Evolutionary conservation across 2,329 filamentous ascomycete species (phyloP).

Genomic region (Arachnomyces sp.): DNA sequence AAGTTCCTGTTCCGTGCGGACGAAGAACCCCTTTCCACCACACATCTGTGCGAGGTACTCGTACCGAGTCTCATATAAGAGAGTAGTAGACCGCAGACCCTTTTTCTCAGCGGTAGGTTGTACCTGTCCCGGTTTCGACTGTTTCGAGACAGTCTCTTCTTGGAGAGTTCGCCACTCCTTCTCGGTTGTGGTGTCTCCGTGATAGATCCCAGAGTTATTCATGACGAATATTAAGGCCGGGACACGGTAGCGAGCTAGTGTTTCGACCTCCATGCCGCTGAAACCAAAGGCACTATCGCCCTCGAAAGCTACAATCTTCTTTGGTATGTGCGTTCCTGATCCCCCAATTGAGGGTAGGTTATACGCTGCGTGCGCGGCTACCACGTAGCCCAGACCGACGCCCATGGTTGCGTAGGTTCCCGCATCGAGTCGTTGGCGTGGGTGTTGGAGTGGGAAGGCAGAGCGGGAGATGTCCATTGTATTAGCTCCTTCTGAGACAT

Average conservation of each 20-base stretch:
- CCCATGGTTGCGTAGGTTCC: slow-evolving; percentile 55
- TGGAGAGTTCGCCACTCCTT: slow-evolving; percentile 40
- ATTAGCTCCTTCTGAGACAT: slow-evolving; percentile 51
- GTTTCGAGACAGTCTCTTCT: slow-evolving; percentile 28
- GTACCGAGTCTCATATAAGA: slow-evolving; percentile 49
- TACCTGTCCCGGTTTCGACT: slow-evolving; percentile 15
- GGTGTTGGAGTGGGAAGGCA: slow-evolving; percentile 46
- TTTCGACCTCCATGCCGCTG: slow-evolving; percentile 48
- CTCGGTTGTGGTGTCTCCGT: slow-evolving; percentile 34
- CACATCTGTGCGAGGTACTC: slow-evolving; percentile 48
- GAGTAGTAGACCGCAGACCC: slow-evolving; percentile 40
- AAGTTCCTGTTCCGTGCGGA: slow-evolving; percentile 45
- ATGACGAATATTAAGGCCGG: slow-evolving; percentile 48
- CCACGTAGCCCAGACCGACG: slow-evolving; percentile 48
- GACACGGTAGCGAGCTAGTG: slow-evolving; percentile 47
- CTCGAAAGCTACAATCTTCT: slow-evolving; percentile 50
- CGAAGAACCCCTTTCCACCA: slow-evolving; percentile 46
- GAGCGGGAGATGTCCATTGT: slow-evolving; percentile 54
- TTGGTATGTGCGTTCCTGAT: slow-evolving; percentile 20
- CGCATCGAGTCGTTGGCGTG: slow-evolving; percentile 49
- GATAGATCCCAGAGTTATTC: slow-evolving; percentile 48
- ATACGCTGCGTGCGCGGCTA: slow-evolving; percentile 49
- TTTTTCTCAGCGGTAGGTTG: slow-evolving; percentile 16
- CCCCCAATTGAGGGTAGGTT: slow-evolving; percentile 34
- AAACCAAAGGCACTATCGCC: slow-evolving; percentile 51